Base-by-base conservation (phyloP, 768 basidiomycete genomes). In the Calvatia gigantea region DNA sequence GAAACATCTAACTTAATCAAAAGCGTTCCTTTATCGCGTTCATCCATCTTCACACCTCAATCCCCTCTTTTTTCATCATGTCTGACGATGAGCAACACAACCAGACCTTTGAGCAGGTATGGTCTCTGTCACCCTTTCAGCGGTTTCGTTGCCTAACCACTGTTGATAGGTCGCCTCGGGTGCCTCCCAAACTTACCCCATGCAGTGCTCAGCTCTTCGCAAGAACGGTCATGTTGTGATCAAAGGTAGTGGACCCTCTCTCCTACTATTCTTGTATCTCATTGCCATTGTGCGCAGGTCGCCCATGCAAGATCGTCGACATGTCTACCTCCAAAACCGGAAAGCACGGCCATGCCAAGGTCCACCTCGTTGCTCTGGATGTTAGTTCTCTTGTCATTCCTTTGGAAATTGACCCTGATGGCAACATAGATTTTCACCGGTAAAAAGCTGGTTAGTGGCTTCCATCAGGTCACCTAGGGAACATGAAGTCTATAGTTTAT, bases 301-400 rank as follows among this genome's bases (percentile, higher is more conserved):
- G 94, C 65, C 95, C 95, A 62, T 98, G 95, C 91, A 98, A 98
- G 81, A 94, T 94, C 76, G 86, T 94, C 65, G 94, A 97, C 73
- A 98, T 97, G 95, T 96, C 94, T 60, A 97, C 95, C 78, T 98
- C 95, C 72, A 98, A 98, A 86, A 96, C 94, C 45, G 95, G 96
- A 66, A 98, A 98, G 85, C 96, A 98, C 80, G 96, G 96, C 66
- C 96, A 99, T 79, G 96, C 97, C 74, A 99, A 98, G 78, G 97
- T 98, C 69, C 94, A 98, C 76, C 83, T 99, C 60, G 84, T 98
- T 65, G 97, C 86, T 70, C 91, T 92, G 70, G 97, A 99, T 76
- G 95, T 97, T 69, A 60, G 93, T 84, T 29, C 44, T 45, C 5
- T 35, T 46, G 48, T 25, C 46, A 42, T 46, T 15, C 57, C 48